Base-by-base conservation (phyloP, 208 protist species). In the Wallacemonas rigidus region DNA sequence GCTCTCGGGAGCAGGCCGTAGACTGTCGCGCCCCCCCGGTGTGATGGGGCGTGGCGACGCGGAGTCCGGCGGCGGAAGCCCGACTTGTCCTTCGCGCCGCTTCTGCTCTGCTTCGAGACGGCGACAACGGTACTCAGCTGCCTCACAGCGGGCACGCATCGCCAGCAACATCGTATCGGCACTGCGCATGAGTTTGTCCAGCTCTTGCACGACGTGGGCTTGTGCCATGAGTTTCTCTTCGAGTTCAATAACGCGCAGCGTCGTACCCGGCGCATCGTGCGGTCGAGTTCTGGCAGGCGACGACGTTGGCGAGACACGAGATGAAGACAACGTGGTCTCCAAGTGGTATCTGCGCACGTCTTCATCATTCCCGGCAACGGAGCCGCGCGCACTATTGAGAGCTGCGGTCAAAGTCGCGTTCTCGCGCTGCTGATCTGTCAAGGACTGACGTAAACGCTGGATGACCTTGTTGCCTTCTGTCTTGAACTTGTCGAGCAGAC, bases 391-490 rank as follows among this genome's bases (percentile, higher is more conserved):
- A n/a, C 72, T 61, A 17, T 84, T 81, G 6, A 88, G 61, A 6
- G 74, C 74, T 40, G 77, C 79, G n/a, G 63, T 48, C 40, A 83
- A 76, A 48, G 76, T 72, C 45, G 71, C 53, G 26, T 67, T 75
- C 44, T 86, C 71, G 54, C 70, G 38, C 67, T 91, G 67, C 58
- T 82, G 77, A 41, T 41, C 62, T 61, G 71, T 77, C 11, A 89
- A 45, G 1, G 75, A 74, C 53, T 84, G 51, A 69, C 81, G 82
- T 69, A 92, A 71, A 38, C 67, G 74, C 41, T 81, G 76, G 44
- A 89, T 76, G 45, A 89, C 79, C 1, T 67, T 69, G 67, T 86
- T 88, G 45, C 87, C 87, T 44, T 86, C 81, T 35, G 80, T 67
- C 51, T 78, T 81, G 70, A 92, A 79, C 47, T 64, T 60, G 15